Percentiles rank a stretch among this genome's conserved stretches.
Conservation (phyloP, 257 asterid genomes). For the Fraxinus anomala region DNA sequence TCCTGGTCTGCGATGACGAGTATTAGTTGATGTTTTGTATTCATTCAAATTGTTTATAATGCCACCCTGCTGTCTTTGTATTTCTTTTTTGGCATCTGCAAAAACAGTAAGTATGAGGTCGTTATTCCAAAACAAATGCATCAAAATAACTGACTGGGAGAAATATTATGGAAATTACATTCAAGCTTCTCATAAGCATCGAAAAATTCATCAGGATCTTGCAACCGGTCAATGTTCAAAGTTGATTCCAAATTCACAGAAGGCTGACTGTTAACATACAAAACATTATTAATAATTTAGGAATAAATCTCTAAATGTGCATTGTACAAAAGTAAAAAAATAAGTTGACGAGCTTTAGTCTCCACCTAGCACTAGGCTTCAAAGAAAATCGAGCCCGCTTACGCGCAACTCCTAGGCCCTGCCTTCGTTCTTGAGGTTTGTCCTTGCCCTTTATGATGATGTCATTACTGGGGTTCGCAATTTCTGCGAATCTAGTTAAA, state of each 20-base stretch:
- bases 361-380: slow-evolving; percentile 57
- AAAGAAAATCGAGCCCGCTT: slow-evolving; percentile 66
- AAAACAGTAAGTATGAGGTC: neutral
- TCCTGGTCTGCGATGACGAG: slow-evolving; percentile 63
- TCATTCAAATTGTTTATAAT: slow-evolving; percentile 33
- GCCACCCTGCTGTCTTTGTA: slow-evolving; percentile 64
- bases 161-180: slow-evolving; percentile 43
- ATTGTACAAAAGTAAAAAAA: neutral
- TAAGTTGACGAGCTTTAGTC: slow-evolving; percentile 5
- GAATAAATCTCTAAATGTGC: slow-evolving; percentile 3
- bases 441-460: slow-evolving; percentile 51
- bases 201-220: slow-evolving; percentile 76
- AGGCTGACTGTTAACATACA: slow-evolving; percentile 61
- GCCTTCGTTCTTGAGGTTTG: slow-evolving; percentile 67
- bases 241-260: slow-evolving; percentile 44
- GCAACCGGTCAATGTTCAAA: slow-evolving; percentile 43
- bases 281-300: slow-evolving; percentile 6
- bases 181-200: slow-evolving; percentile 64
- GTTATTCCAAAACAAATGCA: slow-evolving; percentile 10
- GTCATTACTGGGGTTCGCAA: slow-evolving; percentile 37
- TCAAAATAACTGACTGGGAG: neutral
- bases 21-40: slow-evolving; percentile 39
- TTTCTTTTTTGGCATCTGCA: slow-evolving; percentile 77
- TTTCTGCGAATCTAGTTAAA: slow-evolving; percentile 37
- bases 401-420: slow-evolving; percentile 68